phyloP scores from a whole-genome alignment of 2,329 filamentous ascomycete species.

The Alternaria conjuncta region DNA sequence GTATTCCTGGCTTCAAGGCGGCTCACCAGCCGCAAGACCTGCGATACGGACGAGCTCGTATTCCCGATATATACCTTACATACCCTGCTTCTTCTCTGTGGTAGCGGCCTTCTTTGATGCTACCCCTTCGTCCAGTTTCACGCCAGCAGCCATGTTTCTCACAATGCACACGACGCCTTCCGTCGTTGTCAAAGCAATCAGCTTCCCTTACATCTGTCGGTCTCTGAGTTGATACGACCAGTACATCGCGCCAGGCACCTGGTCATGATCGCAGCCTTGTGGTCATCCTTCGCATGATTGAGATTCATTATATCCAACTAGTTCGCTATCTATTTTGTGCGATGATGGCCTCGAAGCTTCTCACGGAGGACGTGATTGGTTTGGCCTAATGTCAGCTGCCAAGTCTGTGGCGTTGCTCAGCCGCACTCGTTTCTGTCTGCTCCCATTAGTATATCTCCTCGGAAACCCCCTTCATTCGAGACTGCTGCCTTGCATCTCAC shows the following conservation, averaged over 20 bases:
- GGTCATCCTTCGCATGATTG: no score
- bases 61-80: no score
- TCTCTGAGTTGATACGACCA: background rate
- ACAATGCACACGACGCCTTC: background rate
- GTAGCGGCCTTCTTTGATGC: background rate
- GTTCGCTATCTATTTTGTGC: no score
- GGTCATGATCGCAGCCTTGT: no score
- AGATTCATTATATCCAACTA: no score
- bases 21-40: background rate
- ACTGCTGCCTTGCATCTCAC: background rate
- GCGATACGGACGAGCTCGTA: background rate
- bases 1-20: accelerated
- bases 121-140: background rate
- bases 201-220: background rate
- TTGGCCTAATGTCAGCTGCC: background rate
- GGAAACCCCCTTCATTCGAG: no score
- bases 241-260: background rate
- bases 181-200: background rate
- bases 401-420: background rate
- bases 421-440: no score
- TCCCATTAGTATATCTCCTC: no score
- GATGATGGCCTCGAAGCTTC: no score
- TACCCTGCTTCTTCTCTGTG: background rate
- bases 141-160: background rate
- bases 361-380: no score